phyloP scores from a whole-genome alignment of 169 alveolate species.

The Babesia caballi region DNA sequence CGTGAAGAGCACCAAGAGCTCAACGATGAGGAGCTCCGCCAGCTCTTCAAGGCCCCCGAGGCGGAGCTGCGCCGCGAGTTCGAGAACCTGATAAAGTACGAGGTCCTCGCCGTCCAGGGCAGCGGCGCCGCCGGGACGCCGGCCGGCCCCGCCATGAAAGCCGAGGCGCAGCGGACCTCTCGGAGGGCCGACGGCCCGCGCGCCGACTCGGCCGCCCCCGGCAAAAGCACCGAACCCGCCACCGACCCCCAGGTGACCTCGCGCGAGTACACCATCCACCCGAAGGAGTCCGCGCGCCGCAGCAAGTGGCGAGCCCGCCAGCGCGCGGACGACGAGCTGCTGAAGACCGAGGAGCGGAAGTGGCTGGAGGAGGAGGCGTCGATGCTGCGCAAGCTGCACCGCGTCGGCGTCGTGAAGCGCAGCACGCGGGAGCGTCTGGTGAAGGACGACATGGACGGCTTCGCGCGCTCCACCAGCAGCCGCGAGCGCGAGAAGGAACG shows the following conservation, averaged over 20 bases:
- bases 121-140: background rate
- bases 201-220: slow-evolving; percentile 8
- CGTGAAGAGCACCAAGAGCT: slow-evolving; percentile 15
- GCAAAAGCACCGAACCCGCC: background rate
- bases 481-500: slow-evolving; percentile 35
- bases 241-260: slow-evolving; percentile 14
- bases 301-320: slow-evolving; percentile 46
- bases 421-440: slow-evolving; percentile 44
- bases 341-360: slow-evolving; percentile 58
- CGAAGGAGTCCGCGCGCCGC: slow-evolving; percentile 66
- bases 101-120: background rate
- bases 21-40: slow-evolving; percentile 31
- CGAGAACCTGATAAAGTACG: slow-evolving; percentile 37
- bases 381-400: slow-evolving; percentile 39
- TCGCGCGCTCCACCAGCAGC: slow-evolving; percentile 19
- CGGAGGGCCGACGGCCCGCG: background rate
- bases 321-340: slow-evolving; percentile 58
- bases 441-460: slow-evolving; percentile 48
- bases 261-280: slow-evolving; percentile 61
- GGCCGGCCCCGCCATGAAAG: background rate
- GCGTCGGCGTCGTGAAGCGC: slow-evolving; percentile 39
- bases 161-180: background rate
- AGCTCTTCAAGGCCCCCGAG: slow-evolving; percentile 30
- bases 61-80: slow-evolving; percentile 36
- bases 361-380: slow-evolving; percentile 74